Conservation (phyloP, 1,139 yeast species). For the Kodamaea ohmeri region DNA sequence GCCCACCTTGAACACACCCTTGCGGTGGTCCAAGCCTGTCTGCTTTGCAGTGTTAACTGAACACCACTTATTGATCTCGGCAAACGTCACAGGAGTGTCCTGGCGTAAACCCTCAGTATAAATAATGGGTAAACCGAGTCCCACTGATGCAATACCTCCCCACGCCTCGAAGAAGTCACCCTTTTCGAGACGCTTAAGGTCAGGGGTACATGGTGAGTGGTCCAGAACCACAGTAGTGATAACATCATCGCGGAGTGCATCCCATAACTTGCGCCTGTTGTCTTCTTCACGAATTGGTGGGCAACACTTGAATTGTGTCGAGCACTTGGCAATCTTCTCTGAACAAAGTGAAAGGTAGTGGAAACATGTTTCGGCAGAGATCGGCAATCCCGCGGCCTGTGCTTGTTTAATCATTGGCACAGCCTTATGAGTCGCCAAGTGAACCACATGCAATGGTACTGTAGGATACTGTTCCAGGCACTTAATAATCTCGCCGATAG, state of each 20-base stretch:
- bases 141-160: constrained; percentile 97
- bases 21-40: constrained; percentile 68
- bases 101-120: constrained; percentile 69
- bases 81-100: constrained; percentile 50
- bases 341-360: constrained; percentile 80
- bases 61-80: constrained; percentile 75
- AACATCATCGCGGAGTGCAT: constrained; percentile 60
- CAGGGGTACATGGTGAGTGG: constrained; percentile 95
- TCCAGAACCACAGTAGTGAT: constrained; percentile 91
- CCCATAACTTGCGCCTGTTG: constrained; percentile 74
- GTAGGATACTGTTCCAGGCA: constrained; percentile 61
- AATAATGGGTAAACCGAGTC: constrained; percentile 79
- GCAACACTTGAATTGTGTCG: constrained; percentile 87
- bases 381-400: constrained; percentile 51
- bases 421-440: constrained; percentile 81
- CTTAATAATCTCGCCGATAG: constrained; percentile 66
- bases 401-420: constrained; percentile 71
- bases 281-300: constrained; percentile 84
- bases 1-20: constrained; percentile 72
- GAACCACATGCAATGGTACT: constrained; percentile 82
- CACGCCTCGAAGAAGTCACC: constrained; percentile 92
- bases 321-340: constrained; percentile 69
- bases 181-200: constrained; percentile 70
- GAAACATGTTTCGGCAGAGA: constrained; percentile 90
- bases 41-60: constrained; percentile 80